Evolutionary conservation across 768 basidiomycete genomes (phyloP).

Genomic region (Xerocomellus amylosporus): DNA sequence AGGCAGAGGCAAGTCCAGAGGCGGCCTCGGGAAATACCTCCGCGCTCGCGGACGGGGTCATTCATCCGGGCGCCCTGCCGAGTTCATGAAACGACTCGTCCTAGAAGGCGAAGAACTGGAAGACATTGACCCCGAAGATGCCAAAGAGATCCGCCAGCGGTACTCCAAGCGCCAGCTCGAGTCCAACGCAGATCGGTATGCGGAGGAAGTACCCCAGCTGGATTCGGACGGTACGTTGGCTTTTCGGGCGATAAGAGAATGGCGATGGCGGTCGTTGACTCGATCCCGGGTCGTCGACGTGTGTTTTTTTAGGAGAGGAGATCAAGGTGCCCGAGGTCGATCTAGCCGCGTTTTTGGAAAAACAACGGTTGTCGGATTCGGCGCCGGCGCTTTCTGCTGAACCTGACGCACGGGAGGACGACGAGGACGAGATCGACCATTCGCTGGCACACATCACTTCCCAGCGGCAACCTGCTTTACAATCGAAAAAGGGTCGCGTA

Average conservation of each 20-base stretch:
- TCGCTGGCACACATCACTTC: slow-evolving; percentile 53
- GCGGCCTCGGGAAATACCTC: slow-evolving; percentile 71
- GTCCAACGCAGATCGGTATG: slow-evolving; percentile 73
- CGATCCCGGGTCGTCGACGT: not conserved
- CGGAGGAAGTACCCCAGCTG: slow-evolving; percentile 64
- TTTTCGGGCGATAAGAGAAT: no score
- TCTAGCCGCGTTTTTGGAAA: slow-evolving; percentile 61
- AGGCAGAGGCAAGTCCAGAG: slow-evolving; percentile 58
- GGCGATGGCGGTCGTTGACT: not conserved
- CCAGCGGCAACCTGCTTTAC: slow-evolving; percentile 9
- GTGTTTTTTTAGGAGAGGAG: slow-evolving; percentile 50
- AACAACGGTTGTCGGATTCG: slow-evolving; percentile 50
- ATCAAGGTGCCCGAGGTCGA: slow-evolving; percentile 72
- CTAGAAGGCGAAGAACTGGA: slow-evolving; percentile 54
- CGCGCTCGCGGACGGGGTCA: slow-evolving; percentile 66
- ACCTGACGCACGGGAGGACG: slow-evolving; percentile 32
- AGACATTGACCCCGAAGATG: slow-evolving; percentile 43
- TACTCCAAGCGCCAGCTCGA: slow-evolving; percentile 59
- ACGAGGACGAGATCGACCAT: slow-evolving; percentile 58
- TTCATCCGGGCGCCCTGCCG: slow-evolving; percentile 60
- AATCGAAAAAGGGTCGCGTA: slow-evolving; percentile 59
- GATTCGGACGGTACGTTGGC: slow-evolving; percentile 60
- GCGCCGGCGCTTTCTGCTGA: slow-evolving; percentile 8
- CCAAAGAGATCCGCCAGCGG: slow-evolving; percentile 46
- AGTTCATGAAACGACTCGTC: slow-evolving; percentile 57